Evolutionary conservation across 805 yeast genomes (phyloP), one percentile per base, ranked within the genome.

Genomic region (Yarrowia sp.): DNA sequence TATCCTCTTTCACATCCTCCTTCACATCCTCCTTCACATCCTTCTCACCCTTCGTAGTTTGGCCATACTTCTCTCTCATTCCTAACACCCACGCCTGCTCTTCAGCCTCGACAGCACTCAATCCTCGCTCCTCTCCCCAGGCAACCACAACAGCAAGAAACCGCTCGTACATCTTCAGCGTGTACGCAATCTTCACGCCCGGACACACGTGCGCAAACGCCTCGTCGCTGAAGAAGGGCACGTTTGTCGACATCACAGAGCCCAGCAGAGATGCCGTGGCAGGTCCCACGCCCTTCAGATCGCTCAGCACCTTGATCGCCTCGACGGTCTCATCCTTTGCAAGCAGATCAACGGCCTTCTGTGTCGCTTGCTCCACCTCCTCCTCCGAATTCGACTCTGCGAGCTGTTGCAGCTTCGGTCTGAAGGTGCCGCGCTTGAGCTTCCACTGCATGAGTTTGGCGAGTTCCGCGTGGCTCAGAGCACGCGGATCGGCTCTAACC

Each of bases 21-120:
- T 63, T 64, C n/a, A n/a, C n/a, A 9, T 31, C 65, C 53, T 58
- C 46, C 46, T 61, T 58, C 63, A 61, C 32, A 32, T 3, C 10
- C 24, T 42, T 61, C 22, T 24, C 62, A 29, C 4, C 18, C 18
- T 32, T 32, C 36, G 9, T 6, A 10, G 13, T 10, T n/a, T 47
- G 31, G 16, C 36, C 58, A 41, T 61, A 31, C 47, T 55, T 38
- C 8, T 55, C 32, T 21, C 62, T 56, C 66, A 44, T 63, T 63
- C 36, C 61, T 47, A 35, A 7, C n/a, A 51, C 10, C 61, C 61
- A 55, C 31, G 61, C 47, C 13, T 55, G 38, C 14, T 55, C 19
- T 13, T 55, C 61, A 4, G 61, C 61, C 6, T 55, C 47, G 2
- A 31, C 61, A 7, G 36, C 18, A 19, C 5, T 38, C 27, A 55